Base-by-base conservation (phyloP, 2,329 filamentous ascomycete species). In the Trichophyton schoenleinii region DNA sequence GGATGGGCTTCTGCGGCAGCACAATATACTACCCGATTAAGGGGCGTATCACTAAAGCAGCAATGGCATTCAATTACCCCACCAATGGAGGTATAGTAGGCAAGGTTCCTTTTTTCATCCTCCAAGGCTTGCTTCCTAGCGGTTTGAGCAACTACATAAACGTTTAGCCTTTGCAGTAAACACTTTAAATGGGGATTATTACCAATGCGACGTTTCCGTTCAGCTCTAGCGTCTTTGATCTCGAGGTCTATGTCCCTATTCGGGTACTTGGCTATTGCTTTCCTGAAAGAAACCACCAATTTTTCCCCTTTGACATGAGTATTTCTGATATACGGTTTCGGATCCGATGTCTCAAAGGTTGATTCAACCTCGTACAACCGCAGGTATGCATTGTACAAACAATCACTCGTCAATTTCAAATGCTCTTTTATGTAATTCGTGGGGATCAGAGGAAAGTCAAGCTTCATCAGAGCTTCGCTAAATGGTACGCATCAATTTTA, bases 1-100 rank as follows among this genome's bases (percentile, higher is more conserved):
- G 81, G 82, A 66, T 91, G 88, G 0, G 74, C 65, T 0, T 70
- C 67, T 0, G 80, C 77, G 15, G 80, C 83, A 58, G 83, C 74
- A 70, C 90, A 95, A 64, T 82, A 77, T 0, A 89, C 80, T 76
- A 89, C 83, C 57, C 84, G 80, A 66, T 88, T 88, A 53, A 84
- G 72, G 1, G 87, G 80, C 58, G 79, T 78, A 3, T 90, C 84
- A 5, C 78, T 77, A 68, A 82, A 94, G 72, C 90, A 95, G 68
- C 88, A 90, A 49, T 79, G 80, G 66, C 87, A 95, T 66, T 92
- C 88, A 9, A 78, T 72, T n/a, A 64, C 25, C 6, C 62, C 62
- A 7, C 60, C 62, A n/a, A n/a, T 64, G 7, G 52, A 53, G 4
- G 53, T 44, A 44, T 64, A 58, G 48, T 62, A 41, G 34, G 58